Percentiles rank a stretch among this genome's conserved stretches.
These are phyloP conservation scores for Avena eriantha DNA, from an alignment of 176 grass and related monocot genomes.

Conservation along the genomic window DNA sequence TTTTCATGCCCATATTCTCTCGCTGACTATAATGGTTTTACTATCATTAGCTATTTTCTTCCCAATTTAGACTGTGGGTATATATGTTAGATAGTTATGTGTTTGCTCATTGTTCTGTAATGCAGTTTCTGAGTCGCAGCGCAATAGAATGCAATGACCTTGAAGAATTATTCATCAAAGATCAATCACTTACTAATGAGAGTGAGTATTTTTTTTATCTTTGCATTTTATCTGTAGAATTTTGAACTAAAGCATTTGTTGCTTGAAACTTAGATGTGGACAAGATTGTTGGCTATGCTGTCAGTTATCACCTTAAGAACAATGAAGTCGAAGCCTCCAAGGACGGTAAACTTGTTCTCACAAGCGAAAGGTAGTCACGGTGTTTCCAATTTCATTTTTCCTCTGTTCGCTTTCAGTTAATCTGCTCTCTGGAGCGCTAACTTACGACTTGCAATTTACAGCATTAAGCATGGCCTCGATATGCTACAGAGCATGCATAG, in stretches of 20 bases:
- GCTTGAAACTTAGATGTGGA: conserved; percentile 76
- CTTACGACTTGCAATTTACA: conserved; percentile 45
- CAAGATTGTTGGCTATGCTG: conserved; percentile 91
- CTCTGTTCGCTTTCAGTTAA: conserved; percentile 19
- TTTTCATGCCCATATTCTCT: neutral
- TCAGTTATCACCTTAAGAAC: conserved; percentile 91
- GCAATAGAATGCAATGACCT: conserved; percentile 87
- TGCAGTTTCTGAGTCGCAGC: conserved; percentile 82
- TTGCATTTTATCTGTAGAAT: conserved; percentile 13
- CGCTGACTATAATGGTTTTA: neutral
- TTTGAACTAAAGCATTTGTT: conserved; percentile 30
- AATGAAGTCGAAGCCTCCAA: conserved; percentile 69
- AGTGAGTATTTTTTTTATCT: conserved; percentile 67
- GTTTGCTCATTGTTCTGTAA: neutral
- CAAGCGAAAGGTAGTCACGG: conserved; percentile 61
- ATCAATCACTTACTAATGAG: conserved; percentile 90
- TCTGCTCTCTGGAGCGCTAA: conserved; percentile 28
- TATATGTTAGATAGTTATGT: neutral
- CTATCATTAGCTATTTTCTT: conserved; percentile 26
- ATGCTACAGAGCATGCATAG: conserved; percentile 96
- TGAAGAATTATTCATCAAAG: conserved; percentile 93
- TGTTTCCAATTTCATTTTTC: neutral
- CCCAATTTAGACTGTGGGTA: neutral
- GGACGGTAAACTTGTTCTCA: conserved; percentile 76
- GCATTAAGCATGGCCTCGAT: conserved; percentile 84